phyloP scores from a whole-genome alignment of 495 filamentous ascomycete species.

The Cercophora newfieldiana region DNA sequence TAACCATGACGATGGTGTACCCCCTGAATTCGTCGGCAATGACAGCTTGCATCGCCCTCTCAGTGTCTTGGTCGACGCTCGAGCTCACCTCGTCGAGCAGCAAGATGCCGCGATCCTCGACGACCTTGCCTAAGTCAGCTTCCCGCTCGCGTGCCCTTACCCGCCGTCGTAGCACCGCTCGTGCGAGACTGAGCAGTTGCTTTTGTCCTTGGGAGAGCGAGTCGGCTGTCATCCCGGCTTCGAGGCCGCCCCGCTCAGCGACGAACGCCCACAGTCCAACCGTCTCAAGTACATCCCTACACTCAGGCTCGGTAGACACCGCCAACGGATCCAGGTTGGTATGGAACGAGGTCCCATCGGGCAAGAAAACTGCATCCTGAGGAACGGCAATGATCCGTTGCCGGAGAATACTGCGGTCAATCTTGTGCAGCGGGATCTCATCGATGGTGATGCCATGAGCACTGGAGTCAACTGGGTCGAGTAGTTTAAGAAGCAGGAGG shows the following conservation, averaged over 20 bases:
- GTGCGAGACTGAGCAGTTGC: constrained; percentile 65
- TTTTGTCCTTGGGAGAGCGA: constrained; percentile 61
- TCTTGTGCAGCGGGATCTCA: constrained; percentile 17
- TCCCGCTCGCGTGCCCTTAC: constrained; percentile 19
- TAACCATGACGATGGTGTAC: constrained; percentile 51
- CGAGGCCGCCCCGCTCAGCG: constrained; percentile 52
- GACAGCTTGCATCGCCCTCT: constrained; percentile 45
- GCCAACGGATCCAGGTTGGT: constrained; percentile 47
- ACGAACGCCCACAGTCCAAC: constrained; percentile 53
- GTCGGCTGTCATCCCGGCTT: constrained; percentile 50
- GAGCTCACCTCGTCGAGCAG: constrained; percentile 45
- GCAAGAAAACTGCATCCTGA: constrained; percentile 61
- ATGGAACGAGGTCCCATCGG: constrained; percentile 41
- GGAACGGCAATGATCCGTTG: constrained; percentile 38
- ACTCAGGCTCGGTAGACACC: constrained; percentile 38
- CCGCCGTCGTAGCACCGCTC: constrained; percentile 53
- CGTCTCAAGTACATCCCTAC: constrained; percentile 47
- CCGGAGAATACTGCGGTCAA: constrained; percentile 24
- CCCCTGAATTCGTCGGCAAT: constrained; percentile 44
- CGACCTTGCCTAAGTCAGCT: constrained; percentile 22
- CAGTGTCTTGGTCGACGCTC: constrained; percentile 48
- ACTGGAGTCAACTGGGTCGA: constrained; percentile 67
- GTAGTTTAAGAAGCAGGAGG: constrained; percentile 90
- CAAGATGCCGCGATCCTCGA: constrained; percentile 32
- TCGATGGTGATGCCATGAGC: constrained; percentile 33